These are phyloP conservation scores for Vigna nakashimae DNA, from an alignment of 306 rosid genomes.

Conservation along the genomic window DNA sequence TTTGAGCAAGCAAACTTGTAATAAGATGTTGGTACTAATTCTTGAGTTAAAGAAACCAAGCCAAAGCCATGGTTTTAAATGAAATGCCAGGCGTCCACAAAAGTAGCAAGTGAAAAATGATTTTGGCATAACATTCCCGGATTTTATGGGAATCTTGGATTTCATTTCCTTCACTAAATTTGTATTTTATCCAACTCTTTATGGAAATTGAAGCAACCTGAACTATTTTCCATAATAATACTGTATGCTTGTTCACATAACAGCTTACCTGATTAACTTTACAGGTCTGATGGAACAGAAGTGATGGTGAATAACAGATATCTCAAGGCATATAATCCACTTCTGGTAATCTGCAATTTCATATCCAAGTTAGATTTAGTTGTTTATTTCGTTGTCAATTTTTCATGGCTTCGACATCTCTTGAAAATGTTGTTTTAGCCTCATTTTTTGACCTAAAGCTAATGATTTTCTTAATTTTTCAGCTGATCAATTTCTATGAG, in stretches of 20 bases:
- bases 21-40: not conserved
- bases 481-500: constrained; percentile 93
- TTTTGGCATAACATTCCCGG: not conserved
- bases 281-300: constrained; percentile 88
- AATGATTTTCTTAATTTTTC: constrained; percentile 42
- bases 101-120: not conserved
- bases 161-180: constrained; percentile 1
- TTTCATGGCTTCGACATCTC: constrained; percentile 17
- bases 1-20: not conserved
- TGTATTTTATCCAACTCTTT: no score
- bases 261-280: constrained; percentile 21
- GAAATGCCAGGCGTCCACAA: not conserved
- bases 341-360: constrained; percentile 66
- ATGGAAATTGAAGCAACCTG: no score
- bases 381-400: constrained; percentile 20
- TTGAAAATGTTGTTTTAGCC: constrained; percentile 28
- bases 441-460: constrained; percentile 2
- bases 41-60: not conserved
- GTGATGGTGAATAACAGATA: constrained; percentile 88
- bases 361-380: not conserved
- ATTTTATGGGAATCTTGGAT: not conserved
- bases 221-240: constrained; percentile 7
- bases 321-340: constrained; percentile 80
- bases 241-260: constrained; percentile 31
- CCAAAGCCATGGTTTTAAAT: not conserved